These are phyloP conservation scores for Oxyria digyna DNA, from an alignment of 148 eudicot species.

Conservation along the genomic window DNA sequence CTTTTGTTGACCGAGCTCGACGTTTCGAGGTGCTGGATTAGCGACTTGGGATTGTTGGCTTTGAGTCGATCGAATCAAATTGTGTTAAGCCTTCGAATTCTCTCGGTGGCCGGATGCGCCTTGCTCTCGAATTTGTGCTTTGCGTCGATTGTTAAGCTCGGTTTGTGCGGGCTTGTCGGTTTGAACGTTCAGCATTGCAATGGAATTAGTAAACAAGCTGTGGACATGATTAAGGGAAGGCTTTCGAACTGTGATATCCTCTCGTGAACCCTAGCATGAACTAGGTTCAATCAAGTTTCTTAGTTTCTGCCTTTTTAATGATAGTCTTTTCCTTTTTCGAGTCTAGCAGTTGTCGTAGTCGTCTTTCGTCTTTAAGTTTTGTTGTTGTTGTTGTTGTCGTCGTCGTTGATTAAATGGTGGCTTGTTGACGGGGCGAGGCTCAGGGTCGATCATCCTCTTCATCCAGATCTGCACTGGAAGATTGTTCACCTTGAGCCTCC, in stretches of 20 bases:
- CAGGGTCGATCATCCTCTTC: background rate
- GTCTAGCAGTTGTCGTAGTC: background rate
- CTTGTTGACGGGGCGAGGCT: background rate
- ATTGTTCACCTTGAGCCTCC: slow-evolving; percentile 1
- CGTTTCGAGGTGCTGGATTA: slow-evolving; percentile 44
- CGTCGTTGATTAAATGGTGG: too few species aligned
- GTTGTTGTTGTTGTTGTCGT: background rate
- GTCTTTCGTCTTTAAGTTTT: background rate
- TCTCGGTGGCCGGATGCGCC: slow-evolving; percentile 51
- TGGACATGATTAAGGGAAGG: slow-evolving; percentile 41
- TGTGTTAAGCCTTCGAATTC: slow-evolving; percentile 24
- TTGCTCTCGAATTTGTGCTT: slow-evolving; percentile 42
- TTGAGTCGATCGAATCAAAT: slow-evolving; percentile 50
- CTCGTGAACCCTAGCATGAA: slow-evolving; percentile 19
- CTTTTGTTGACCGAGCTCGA: slow-evolving; percentile 48
- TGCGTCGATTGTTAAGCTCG: slow-evolving; percentile 43
- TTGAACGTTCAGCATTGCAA: slow-evolving; percentile 61
- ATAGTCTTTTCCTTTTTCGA: background rate
- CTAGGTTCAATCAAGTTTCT: background rate
- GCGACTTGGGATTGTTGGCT: slow-evolving; percentile 44
- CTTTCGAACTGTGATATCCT: slow-evolving; percentile 68
- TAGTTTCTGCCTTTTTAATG: background rate
- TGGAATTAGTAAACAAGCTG: slow-evolving; percentile 32
- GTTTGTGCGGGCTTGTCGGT: slow-evolving; percentile 49
- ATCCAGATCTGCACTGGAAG: background rate